phyloP scores from a whole-genome alignment of 208 protist genomes.

The Porcisia hertigi region DNA sequence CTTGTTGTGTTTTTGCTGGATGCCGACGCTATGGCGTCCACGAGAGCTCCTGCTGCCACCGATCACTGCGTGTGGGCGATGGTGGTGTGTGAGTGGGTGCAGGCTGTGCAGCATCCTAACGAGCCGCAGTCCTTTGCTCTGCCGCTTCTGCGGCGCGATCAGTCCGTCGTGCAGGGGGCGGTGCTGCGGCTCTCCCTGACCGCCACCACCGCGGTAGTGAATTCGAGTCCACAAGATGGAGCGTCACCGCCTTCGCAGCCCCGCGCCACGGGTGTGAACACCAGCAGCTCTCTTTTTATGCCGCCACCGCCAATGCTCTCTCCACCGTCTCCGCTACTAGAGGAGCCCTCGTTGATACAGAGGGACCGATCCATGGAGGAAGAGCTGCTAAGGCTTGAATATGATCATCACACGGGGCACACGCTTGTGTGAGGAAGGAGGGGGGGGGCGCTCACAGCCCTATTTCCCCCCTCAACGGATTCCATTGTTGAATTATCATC shows the following conservation, averaged over 20 bases:
- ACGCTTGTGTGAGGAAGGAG: background rate
- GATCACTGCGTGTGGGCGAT: conserved; percentile 66
- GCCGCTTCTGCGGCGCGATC: conserved; percentile 54
- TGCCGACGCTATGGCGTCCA: conserved; percentile 42
- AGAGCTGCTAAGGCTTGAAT: conserved; percentile 68
- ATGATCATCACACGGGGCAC: conserved; percentile 14
- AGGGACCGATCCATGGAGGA: conserved; percentile 47
- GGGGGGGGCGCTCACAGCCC: too few relatives aligned
- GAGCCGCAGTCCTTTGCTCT: conserved; percentile 44
- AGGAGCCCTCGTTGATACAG: background rate
- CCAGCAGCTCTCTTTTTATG: background rate
- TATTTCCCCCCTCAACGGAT: too few relatives aligned
- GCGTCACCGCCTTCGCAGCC: background rate
- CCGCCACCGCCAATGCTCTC: background rate
- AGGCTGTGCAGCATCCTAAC: conserved; percentile 50
- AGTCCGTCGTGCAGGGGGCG: conserved; percentile 40
- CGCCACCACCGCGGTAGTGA: conserved; percentile 30
- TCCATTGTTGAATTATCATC: background rate
- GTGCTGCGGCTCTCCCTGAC: conserved; percentile 60
- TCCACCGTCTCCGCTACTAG: background rate
- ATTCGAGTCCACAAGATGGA: background rate
- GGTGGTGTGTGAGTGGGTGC: conserved; percentile 69
- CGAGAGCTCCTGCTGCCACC: background rate
- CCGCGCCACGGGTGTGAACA: background rate
- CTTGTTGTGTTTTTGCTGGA: conserved; percentile 84